Evolutionary conservation across 1,284 basidiomycete genomes (phyloP), one percentile per base, ranked within the genome.

Genomic region (Ceratobasidium sp.): DNA sequence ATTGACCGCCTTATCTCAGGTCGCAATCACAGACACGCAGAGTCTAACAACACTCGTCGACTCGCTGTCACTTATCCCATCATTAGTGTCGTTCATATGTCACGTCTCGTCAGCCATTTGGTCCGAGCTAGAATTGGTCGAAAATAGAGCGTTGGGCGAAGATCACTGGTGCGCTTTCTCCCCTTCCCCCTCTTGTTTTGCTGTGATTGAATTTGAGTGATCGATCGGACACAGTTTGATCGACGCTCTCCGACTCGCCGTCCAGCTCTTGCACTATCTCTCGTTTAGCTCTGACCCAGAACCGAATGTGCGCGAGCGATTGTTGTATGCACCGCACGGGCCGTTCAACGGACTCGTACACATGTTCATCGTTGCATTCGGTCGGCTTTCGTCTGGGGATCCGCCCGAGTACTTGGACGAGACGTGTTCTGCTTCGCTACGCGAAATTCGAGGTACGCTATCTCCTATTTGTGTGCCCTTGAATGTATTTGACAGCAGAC

Each of bases 341-440:
- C 80, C 82, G 55, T 92, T 90, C 79, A 88, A 86, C 75, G 89
- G 89, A 23, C 79, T 92, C n/a, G 84, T 84, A n/a, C 89, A 94
- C 77, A 84, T 89, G 76, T 93, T 93, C 77, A 87, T 90, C 41
- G 87, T 92, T 9, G 87, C 88, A 3, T 85, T 96, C 65, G 91
- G 93, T 32, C 83, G 89, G 71, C 82, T 95, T 70, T 88, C 88
- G 69, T 94, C 88, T 76, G 88, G 89, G 1, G 87, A 88, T 60
- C 82, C 86, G 2, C 91, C 91, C 8, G 84, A 86, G 36, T 90
- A 87, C 84, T 78, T 91, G 34, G 64, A 67, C 36, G 39, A 53
- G 26, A 36, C 30, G 21, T 52, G 64, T 67, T 46, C 26, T 30
- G 50, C 32, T 34, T 14, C 34, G 10, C 41, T 67, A 53, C 64